These are phyloP conservation scores for Coleophoma cylindrospora DNA, from an alignment of 2,329 filamentous ascomycete genomes.

Conservation along the genomic window DNA sequence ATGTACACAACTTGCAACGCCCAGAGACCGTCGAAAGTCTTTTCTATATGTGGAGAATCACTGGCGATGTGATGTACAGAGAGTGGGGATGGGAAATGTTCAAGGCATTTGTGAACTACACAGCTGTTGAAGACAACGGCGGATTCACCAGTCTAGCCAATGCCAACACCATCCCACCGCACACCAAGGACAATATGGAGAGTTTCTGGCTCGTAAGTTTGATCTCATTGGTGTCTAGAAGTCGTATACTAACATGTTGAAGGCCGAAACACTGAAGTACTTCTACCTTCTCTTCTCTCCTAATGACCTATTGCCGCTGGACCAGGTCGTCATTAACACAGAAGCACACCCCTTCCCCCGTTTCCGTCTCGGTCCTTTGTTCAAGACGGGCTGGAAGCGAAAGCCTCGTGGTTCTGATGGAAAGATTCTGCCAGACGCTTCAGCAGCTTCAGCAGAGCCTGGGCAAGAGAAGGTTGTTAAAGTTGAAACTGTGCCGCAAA, in stretches of 20 bases:
- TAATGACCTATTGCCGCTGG: slow-evolving; percentile 74
- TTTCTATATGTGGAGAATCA: slow-evolving; percentile 99
- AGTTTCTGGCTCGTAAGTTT: slow-evolving; percentile 88
- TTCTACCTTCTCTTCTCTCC: slow-evolving; percentile 92
- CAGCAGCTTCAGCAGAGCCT: slow-evolving; percentile 7
- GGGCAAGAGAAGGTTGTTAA: slow-evolving; percentile 7
- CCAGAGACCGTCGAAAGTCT: slow-evolving; percentile 95
- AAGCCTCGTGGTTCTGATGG: slow-evolving; percentile 48
- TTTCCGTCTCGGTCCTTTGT: slow-evolving; percentile 74
- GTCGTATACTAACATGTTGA: background rate
- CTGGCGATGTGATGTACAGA: slow-evolving; percentile 80
- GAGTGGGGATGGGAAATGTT: slow-evolving; percentile 99
- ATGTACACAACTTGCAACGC: slow-evolving; percentile 87
- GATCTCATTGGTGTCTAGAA: background rate
- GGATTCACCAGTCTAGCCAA: slow-evolving; percentile 80
- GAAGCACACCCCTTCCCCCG: slow-evolving; percentile 88
- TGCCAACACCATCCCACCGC: slow-evolving; percentile 67
- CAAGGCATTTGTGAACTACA: slow-evolving; percentile 81
- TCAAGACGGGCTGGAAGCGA: slow-evolving; percentile 77
- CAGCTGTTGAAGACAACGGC: slow-evolving; percentile 68
- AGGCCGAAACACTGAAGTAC: slow-evolving; percentile 97
- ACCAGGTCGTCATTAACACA: slow-evolving; percentile 89
- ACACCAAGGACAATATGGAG: slow-evolving; percentile 87
- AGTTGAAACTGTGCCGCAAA: slow-evolving; percentile 10
- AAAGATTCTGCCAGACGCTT: slow-evolving; percentile 21